phyloP scores from a whole-genome alignment of 345 rosid genomes.

The Eucalyptus coolabah region DNA sequence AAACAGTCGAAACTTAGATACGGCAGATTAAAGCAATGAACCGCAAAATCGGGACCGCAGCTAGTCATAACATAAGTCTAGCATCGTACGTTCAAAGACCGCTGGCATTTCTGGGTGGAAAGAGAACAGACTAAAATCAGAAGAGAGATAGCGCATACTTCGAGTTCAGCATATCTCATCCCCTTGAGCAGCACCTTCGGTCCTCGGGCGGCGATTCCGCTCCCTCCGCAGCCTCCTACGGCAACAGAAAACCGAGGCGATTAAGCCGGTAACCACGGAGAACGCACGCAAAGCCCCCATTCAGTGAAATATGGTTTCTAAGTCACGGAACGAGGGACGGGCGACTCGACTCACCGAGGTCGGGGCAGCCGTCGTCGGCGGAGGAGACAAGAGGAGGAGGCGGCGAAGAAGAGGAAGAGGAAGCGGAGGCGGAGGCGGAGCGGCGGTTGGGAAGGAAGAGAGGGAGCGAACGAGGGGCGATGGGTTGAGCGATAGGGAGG shows the following conservation, averaged over 20 bases:
- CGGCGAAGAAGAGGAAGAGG: neutral
- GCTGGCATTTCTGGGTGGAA: neutral
- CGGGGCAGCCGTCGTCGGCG: neutral
- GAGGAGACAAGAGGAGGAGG: neutral
- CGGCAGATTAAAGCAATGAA: neutral
- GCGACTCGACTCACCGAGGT: neutral
- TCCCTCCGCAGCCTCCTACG: neutral
- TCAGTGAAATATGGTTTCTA: neutral
- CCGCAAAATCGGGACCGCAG: neutral
- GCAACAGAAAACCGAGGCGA: neutral
- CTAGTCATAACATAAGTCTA: neutral
- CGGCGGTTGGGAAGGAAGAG: constrained; percentile 5
- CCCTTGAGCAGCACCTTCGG: constrained; percentile 59
- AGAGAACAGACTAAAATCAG: neutral
- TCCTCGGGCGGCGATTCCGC: neutral
- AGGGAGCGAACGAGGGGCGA: neutral
- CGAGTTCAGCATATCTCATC: constrained; percentile 54
- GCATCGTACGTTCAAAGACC: neutral
- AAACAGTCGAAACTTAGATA: neutral
- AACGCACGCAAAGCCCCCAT: no score
- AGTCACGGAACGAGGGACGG: neutral
- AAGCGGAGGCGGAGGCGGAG: neutral
- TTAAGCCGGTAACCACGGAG: neutral
- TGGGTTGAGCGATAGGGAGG: neutral
- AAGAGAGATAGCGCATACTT: constrained; percentile 22